Percentiles rank a stretch among this genome's conserved stretches.
phyloP scores from a whole-genome alignment of 441 rosid genomes.

The Populus hybrid region DNA sequence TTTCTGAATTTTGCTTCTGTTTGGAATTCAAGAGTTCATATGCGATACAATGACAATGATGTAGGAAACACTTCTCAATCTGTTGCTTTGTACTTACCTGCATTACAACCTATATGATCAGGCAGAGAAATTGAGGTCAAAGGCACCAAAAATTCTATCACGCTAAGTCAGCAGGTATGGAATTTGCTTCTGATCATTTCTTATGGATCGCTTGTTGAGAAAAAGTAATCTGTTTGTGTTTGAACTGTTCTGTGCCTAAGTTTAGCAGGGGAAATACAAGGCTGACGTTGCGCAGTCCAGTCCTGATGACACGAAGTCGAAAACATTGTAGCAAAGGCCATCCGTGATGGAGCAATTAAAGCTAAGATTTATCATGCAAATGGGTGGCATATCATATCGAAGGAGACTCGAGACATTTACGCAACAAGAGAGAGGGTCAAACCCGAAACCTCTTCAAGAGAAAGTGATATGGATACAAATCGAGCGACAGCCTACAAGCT shows the following conservation, averaged over 20 bases:
- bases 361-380: conserved; percentile 67
- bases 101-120: conserved; percentile 74
- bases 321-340: conserved; percentile 66
- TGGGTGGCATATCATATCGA: conserved; percentile 61
- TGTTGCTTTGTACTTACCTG: conserved; percentile 67
- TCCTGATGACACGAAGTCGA: conserved; percentile 49
- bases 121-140: conserved; percentile 76
- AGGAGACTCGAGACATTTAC: conserved; percentile 70
- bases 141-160: conserved; percentile 64
- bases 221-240: not conserved
- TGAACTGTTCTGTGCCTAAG: not conserved
- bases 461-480: too few species aligned
- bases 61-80: conserved; percentile 22
- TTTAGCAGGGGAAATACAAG: not conserved
- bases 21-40: conserved; percentile 8
- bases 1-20: not conserved
- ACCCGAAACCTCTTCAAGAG: too few species aligned
- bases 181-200: not conserved
- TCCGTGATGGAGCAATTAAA: conserved; percentile 69
- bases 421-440: conserved; percentile 27
- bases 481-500: too few species aligned
- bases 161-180: conserved; percentile 60
- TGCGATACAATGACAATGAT: conserved; percentile 8
- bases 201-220: not conserved
- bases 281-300: conserved; percentile 48